Percentiles rank a stretch among this genome's conserved stretches.
phyloP scores from a whole-genome alignment of 2,329 filamentous ascomycete species.

The Fusarium equiseti region DNA sequence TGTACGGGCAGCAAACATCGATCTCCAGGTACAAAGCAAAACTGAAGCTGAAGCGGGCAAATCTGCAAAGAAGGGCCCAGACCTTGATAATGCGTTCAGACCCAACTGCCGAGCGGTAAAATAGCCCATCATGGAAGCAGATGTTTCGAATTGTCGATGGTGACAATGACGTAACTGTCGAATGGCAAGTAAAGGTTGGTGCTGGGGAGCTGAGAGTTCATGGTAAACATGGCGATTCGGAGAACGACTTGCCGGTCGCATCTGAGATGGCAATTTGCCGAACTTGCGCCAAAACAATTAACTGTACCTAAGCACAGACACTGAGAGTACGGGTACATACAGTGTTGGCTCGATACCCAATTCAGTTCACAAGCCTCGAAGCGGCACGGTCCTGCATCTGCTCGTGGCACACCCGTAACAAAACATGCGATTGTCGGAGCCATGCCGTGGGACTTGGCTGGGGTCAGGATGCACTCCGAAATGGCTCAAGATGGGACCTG shows the following conservation, averaged over 20 bases:
- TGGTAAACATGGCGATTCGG: conserved; percentile 1
- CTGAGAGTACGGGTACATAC: conserved; percentile 5
- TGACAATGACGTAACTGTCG: conserved; percentile 13
- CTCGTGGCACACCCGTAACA: conserved; percentile 14
- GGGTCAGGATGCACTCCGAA: conserved; percentile 33
- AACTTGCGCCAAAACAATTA: conserved; percentile 5
- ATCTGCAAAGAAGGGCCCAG: background rate
- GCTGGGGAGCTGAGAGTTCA: background rate
- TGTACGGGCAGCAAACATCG: background rate
- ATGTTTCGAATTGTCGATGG: background rate
- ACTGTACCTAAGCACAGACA: conserved; percentile 3
- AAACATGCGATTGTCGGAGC: conserved; percentile 29
- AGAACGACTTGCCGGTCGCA: conserved; percentile 7
- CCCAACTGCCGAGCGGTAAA: background rate
- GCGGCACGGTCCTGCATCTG: conserved; percentile 25
- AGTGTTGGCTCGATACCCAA: conserved; percentile 23
- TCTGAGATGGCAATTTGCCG: background rate
- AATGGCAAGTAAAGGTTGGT: conserved; percentile 3
- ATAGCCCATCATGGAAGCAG: background rate
- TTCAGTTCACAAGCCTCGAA: conserved; percentile 28
- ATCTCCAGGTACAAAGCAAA: conserved; percentile 5
- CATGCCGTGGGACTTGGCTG: conserved; percentile 27
- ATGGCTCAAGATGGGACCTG: conserved; percentile 32
- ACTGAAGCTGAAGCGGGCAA: conserved; percentile 1
- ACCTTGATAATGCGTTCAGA: background rate